These are phyloP conservation scores for Monilinia fructicola DNA, from an alignment of 2,329 filamentous ascomycete species.

Conservation along the genomic window DNA sequence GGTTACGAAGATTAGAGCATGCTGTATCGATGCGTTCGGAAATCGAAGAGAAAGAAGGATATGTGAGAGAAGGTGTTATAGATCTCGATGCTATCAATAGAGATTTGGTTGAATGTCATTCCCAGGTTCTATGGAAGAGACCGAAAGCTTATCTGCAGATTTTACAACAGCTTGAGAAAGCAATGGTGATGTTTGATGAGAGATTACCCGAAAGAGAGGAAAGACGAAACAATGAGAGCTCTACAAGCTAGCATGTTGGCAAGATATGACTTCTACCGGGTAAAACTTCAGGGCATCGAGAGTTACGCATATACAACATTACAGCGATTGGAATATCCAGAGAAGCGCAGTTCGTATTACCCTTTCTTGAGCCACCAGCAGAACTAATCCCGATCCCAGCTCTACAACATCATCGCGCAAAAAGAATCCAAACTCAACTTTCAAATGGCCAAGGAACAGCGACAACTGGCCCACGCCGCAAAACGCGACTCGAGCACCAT, in stretches of 20 bases:
- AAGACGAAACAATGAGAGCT: constrained; percentile 41
- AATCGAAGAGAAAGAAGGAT: constrained; percentile 47
- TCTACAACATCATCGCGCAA: constrained; percentile 67
- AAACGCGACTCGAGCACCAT: constrained; percentile 53
- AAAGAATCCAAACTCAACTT: constrained; percentile 64
- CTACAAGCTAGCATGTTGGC: constrained; percentile 54
- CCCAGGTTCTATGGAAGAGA: constrained; percentile 61
- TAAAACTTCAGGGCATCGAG: constrained; percentile 61
- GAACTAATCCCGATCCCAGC: constrained; percentile 41
- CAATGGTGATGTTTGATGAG: constrained; percentile 43
- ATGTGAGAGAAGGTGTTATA: constrained; percentile 53
- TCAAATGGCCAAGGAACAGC: constrained; percentile 50
- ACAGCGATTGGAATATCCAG: constrained; percentile 61
- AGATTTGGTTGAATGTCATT: constrained; percentile 63
- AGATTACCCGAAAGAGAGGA: constrained; percentile 25
- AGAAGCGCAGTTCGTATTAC: constrained; percentile 53
- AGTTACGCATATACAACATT: constrained; percentile 63
- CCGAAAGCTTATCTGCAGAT: constrained; percentile 61
- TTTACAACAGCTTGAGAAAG: constrained; percentile 49
- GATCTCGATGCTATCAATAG: constrained; percentile 61
- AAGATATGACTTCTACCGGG: constrained; percentile 59
- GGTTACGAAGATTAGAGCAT: constrained; percentile 60
- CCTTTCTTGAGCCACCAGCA: not conserved
- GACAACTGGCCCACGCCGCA: constrained; percentile 43
- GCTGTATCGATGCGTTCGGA: constrained; percentile 55